These are phyloP conservation scores for Ceratobasidium sp. DNA, from an alignment of 1,284 basidiomycete genomes.

Conservation along the genomic window DNA sequence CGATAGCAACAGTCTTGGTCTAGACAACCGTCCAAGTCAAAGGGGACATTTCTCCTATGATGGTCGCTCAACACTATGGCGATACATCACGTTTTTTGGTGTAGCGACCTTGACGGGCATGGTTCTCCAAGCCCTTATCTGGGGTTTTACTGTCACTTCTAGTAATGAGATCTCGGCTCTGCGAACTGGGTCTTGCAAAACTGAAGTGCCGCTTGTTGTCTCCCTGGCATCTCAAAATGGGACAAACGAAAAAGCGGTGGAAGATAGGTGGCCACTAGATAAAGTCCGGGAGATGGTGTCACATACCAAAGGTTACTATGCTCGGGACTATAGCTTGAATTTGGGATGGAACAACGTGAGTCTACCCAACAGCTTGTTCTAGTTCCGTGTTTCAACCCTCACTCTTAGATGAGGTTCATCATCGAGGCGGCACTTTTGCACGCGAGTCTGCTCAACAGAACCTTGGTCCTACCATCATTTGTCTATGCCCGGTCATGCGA, in stretches of 20 bases:
- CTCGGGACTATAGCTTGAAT: conserved; percentile 45
- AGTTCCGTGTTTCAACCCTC: not conserved
- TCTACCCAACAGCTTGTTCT: not conserved
- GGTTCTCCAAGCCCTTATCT: conserved; percentile 14
- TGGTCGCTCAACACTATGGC: not conserved
- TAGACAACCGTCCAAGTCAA: not conserved
- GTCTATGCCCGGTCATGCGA: conserved; percentile 51
- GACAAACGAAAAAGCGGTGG: conserved; percentile 14
- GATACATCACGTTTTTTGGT: not conserved
- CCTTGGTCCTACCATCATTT: conserved; percentile 50
- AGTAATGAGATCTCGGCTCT: not conserved
- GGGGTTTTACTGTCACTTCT: not conserved
- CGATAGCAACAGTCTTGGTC: conserved; percentile 54
- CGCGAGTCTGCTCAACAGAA: conserved; percentile 49
- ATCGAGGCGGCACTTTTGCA: conserved; percentile 50
- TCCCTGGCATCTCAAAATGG: not conserved
- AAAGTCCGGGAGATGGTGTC: conserved; percentile 29
- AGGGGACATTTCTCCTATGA: not conserved
- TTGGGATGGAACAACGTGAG: conserved; percentile 49
- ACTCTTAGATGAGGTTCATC: conserved; percentile 50
- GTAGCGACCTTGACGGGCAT: conserved; percentile 14
- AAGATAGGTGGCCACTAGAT: conserved; percentile 29
- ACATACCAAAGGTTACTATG: conserved; percentile 48
- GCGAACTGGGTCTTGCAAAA: not conserved
- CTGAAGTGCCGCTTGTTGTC: not conserved